Conservation (phyloP, 140 eudicot genomes). For the Stevia rebaudiana region DNA sequence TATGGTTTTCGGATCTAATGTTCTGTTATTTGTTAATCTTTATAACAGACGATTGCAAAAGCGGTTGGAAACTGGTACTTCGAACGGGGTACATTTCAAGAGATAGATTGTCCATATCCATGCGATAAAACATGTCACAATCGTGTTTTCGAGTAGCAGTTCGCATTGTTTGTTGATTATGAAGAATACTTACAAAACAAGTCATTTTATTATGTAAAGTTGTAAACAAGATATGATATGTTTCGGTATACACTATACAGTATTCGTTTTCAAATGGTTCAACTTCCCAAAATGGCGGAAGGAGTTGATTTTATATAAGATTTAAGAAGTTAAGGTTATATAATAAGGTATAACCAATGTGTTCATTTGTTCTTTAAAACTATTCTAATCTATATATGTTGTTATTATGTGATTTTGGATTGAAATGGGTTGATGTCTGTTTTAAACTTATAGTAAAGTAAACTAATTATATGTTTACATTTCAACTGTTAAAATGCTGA, state of each 20-base stretch:
- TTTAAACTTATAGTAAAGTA: too few relatives aligned
- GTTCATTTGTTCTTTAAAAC: constrained; percentile 6
- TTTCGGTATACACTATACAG: constrained; percentile 13
- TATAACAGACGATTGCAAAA: constrained; percentile 70
- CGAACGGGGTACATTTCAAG: constrained; percentile 56
- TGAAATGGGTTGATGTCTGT: too few relatives aligned
- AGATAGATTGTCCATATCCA: constrained; percentile 88
- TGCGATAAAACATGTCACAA: constrained; percentile 87
- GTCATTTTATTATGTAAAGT: constrained; percentile 14
- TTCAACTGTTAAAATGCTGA: too few relatives aligned
- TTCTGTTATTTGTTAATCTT: background rate
- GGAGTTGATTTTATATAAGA: constrained; percentile 5
- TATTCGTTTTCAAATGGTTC: constrained; percentile 1
- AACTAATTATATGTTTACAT: too few relatives aligned
- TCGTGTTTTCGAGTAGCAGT: constrained; percentile 54
- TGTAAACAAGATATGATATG: constrained; percentile 3
- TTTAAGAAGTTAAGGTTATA: background rate
- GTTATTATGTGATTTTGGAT: constrained; percentile 1
- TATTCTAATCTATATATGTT: constrained; percentile 20
- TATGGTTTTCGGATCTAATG: constrained; percentile 2
- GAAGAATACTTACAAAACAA: constrained; percentile 7
- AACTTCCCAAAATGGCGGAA: background rate
- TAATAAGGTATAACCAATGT: constrained; percentile 17
- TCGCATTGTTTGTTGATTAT: background rate
- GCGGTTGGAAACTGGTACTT: constrained; percentile 92